Evolutionary conservation across 495 filamentous ascomycete species (phyloP).

Genomic region (Platismatia glauca): DNA sequence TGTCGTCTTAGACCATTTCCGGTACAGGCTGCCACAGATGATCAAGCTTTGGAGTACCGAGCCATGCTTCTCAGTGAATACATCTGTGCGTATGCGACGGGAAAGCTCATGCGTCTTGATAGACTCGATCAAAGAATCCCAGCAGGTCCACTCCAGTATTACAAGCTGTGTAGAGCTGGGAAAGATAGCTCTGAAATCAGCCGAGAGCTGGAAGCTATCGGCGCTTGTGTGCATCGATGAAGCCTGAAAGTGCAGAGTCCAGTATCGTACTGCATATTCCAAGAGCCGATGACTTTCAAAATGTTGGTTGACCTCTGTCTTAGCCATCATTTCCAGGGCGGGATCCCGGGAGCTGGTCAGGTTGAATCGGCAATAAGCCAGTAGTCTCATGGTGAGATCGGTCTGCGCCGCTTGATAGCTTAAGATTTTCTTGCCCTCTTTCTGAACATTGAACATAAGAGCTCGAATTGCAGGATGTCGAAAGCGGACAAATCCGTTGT

Average conservation of each 20-base stretch:
- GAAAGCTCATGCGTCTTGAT: constrained; percentile 41
- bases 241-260: constrained; percentile 48
- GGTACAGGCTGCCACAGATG: constrained; percentile 42
- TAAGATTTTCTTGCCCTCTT: constrained; percentile 32
- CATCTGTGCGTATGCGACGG: constrained; percentile 42
- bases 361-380: constrained; percentile 46
- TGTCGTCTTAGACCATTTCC: constrained; percentile 29
- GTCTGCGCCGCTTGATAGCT: constrained; percentile 44
- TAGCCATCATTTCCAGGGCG: constrained; percentile 41
- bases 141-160: constrained; percentile 46
- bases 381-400: constrained; percentile 43
- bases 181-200: constrained; percentile 42
- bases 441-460: constrained; percentile 36
- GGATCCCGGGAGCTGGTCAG: constrained; percentile 38
- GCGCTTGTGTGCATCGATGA: constrained; percentile 39
- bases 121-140: constrained; percentile 37
- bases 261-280: constrained; percentile 51
- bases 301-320: constrained; percentile 36
- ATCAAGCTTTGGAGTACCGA: constrained; percentile 49
- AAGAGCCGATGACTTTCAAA: constrained; percentile 45
- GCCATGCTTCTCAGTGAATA: constrained; percentile 48
- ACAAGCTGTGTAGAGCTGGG: constrained; percentile 44
- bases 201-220: constrained; percentile 38
- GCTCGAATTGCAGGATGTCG: constrained; percentile 50
- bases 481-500: constrained; percentile 46